A percentile compares a stretch with the other conserved stretches of the same genome.
These are phyloP conservation scores for Lactifluus subvellereus DNA, from an alignment of 768 basidiomycete species.

Conservation along the genomic window DNA sequence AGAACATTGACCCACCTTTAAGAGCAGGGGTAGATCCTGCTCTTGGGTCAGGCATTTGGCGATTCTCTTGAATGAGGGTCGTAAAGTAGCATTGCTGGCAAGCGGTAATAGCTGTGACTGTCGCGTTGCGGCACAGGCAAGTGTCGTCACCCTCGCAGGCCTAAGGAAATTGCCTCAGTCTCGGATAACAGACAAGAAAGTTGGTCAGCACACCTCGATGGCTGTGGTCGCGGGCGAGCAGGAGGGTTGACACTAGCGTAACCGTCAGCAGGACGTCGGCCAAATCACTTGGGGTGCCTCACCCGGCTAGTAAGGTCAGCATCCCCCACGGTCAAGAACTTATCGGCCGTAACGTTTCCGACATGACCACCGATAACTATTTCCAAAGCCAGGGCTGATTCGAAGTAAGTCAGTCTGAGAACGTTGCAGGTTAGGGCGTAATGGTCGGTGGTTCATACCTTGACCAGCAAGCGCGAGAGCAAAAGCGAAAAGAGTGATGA, in stretches of 20 bases:
- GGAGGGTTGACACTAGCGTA: conserved; percentile 31
- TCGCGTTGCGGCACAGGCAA: conserved; percentile 50
- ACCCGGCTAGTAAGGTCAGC: conserved; percentile 29
- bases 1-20: conserved; percentile 37
- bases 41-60: conserved; percentile 43
- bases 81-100: conserved; percentile 70
- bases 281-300: conserved; percentile 12
- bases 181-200: background rate
- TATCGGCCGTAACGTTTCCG: conserved; percentile 35
- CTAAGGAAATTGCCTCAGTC: conserved; percentile 25
- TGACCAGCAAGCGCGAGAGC: conserved; percentile 48
- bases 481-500: conserved; percentile 29
- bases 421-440: background rate
- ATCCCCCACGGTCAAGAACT: conserved; percentile 43
- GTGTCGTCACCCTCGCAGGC: conserved; percentile 40
- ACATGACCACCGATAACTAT: conserved; percentile 39
- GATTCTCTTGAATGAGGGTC: conserved; percentile 46
- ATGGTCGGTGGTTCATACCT: conserved; percentile 37
- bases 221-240: conserved; percentile 29
- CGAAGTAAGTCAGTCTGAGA: conserved; percentile 18
- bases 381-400: conserved; percentile 41
- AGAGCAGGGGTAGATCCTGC: conserved; percentile 59
- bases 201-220: conserved; percentile 27
- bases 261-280: conserved; percentile 15
- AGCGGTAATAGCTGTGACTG: conserved; percentile 38